Evolutionary conservation across 345 rosid genomes (phyloP).

Genomic region (Eucalyptus paniculata): DNA sequence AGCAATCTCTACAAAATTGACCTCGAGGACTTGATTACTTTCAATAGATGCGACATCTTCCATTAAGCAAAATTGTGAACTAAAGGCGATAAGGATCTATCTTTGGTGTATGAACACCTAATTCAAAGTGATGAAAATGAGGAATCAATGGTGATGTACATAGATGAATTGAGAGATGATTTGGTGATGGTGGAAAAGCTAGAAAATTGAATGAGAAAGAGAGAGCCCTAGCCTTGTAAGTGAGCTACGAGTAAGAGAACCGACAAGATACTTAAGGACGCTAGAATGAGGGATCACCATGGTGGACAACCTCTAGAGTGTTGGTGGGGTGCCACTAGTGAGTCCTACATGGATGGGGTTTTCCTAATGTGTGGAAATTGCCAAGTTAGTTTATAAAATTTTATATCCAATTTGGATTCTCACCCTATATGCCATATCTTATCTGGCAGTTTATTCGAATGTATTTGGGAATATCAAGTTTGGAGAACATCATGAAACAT

Average conservation of each 20-base stretch:
- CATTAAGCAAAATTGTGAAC: not conserved
- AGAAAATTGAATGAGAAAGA: not conserved
- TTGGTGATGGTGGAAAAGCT: not conserved
- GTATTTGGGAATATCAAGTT: no score
- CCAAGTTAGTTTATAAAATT: no score
- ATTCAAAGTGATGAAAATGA: not conserved
- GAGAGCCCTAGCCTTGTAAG: not conserved
- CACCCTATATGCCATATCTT: not conserved
- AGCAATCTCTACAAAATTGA: not conserved
- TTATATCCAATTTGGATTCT: not conserved
- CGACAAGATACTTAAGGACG: not conserved
- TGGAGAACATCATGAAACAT: not conserved
- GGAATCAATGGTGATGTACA: not conserved
- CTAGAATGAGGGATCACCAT: not conserved
- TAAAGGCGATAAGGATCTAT: not conserved
- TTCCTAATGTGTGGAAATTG: not conserved
- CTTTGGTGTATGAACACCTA: not conserved
- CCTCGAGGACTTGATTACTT: not conserved
- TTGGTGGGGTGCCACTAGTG: not conserved
- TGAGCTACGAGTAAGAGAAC: fast-evolving
- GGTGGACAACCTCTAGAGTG: not conserved
- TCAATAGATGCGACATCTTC: no score
- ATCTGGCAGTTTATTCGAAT: fast-evolving
- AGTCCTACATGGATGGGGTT: not conserved
- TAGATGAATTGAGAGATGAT: not conserved